These are phyloP conservation scores for Pseudomicrostroma phylloplanum DNA, from an alignment of 1,284 basidiomycete genomes.

Conservation along the genomic window DNA sequence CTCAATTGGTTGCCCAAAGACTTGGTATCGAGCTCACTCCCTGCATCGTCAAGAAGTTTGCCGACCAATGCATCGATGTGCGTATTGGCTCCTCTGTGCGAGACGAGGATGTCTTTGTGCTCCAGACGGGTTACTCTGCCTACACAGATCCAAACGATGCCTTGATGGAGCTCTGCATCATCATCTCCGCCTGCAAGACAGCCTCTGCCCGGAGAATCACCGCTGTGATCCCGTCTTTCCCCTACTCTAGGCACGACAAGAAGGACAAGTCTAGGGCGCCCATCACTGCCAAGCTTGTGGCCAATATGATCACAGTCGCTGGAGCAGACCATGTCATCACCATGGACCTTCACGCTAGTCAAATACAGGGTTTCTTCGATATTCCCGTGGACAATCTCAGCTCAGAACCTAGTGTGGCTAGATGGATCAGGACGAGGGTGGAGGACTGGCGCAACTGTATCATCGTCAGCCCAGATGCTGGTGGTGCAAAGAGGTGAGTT, in stretches of 20 bases:
- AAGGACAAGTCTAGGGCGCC: constrained; percentile 95
- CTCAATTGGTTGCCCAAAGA: constrained; percentile 76
- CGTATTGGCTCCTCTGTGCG: constrained; percentile 75
- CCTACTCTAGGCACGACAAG: constrained; percentile 94
- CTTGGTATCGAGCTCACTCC: constrained; percentile 84
- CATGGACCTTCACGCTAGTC: constrained; percentile 94
- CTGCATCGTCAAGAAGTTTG: constrained; percentile 88
- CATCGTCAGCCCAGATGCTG: constrained; percentile 93
- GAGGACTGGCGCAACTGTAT: constrained; percentile 80
- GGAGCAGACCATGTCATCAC: constrained; percentile 98
- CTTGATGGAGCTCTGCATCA: constrained; percentile 66
- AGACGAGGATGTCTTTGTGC: constrained; percentile 62
- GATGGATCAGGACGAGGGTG: constrained; percentile 74
- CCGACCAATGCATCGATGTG: constrained; percentile 69
- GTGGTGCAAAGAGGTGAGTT: constrained; percentile 83
- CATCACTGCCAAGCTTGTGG: constrained; percentile 95
- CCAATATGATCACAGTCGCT: constrained; percentile 92
- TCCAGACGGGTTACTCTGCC: constrained; percentile 46
- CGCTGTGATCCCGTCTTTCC: constrained; percentile 95
- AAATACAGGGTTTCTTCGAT: constrained; percentile 99
- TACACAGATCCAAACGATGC: constrained; percentile 47
- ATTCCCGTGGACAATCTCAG: constrained; percentile 86
- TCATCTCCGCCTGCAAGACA: constrained; percentile 91
- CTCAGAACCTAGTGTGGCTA: constrained; percentile 38
- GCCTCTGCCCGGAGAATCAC: constrained; percentile 93